Percentiles rank a stretch among this genome's conserved stretches.
Conservation (phyloP, 305 asterid species). For the Rubia peregrina region DNA sequence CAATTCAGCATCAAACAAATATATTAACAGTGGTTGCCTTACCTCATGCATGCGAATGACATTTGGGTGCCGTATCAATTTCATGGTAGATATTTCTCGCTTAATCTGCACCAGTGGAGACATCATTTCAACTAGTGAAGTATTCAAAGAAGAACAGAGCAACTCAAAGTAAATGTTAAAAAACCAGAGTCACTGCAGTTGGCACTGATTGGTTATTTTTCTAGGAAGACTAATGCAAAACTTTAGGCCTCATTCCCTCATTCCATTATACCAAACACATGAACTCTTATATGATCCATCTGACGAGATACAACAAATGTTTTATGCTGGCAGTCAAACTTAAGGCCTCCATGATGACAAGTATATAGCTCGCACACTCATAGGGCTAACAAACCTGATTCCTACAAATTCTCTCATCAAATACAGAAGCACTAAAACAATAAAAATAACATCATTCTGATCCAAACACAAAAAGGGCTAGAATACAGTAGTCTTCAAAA, state of each 20-base stretch:
- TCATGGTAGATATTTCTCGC: slow-evolving; percentile 97
- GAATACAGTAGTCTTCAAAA: background rate
- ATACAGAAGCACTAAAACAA: background rate
- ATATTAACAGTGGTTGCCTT: slow-evolving; percentile 12
- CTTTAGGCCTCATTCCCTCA: too few species aligned
- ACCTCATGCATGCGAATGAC: slow-evolving; percentile 96
- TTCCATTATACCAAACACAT: background rate
- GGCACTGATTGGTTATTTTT: background rate
- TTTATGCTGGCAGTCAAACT: background rate
- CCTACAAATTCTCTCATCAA: background rate
- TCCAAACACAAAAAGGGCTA: background rate
- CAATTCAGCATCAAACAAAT: background rate
- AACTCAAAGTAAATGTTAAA: background rate
- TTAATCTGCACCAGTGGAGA: slow-evolving; percentile 55
- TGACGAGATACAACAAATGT: background rate
- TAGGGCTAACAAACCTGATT: too few species aligned
- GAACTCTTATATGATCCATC: background rate
- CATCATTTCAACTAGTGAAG: slow-evolving; percentile 12
- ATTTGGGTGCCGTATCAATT: slow-evolving; percentile 84
- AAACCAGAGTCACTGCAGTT: background rate
- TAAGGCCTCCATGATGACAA: background rate
- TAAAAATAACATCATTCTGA: slow-evolving; percentile 1
- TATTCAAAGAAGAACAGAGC: slow-evolving; percentile 2
- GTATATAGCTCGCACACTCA: background rate
- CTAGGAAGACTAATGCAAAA: background rate